These are phyloP conservation scores for Emericellopsis cladophorae DNA, from an alignment of 2,329 filamentous ascomycete genomes.

Conservation along the genomic window DNA sequence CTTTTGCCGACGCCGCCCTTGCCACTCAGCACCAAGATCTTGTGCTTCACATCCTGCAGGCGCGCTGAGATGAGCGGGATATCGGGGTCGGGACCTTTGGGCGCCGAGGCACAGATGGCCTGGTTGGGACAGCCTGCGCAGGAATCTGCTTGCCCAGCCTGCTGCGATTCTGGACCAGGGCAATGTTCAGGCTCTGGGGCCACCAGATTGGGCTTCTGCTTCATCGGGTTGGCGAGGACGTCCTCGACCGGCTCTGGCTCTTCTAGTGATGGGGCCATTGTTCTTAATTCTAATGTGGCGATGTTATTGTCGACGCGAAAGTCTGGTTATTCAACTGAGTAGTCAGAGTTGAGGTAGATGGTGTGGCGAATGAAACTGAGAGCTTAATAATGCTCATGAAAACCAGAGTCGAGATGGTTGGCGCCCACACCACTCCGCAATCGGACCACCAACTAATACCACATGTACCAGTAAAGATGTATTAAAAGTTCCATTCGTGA, in stretches of 20 bases:
- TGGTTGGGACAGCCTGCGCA: constrained; percentile 96
- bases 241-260: constrained; percentile 53
- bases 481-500: no score
- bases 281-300: constrained; percentile 1
- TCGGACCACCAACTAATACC: no score
- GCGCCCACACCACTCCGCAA: no score
- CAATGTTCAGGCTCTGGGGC: constrained; percentile 96
- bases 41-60: constrained; percentile 72
- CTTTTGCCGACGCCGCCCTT: constrained; percentile 97
- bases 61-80: constrained; percentile 78
- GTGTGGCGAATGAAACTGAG: no score
- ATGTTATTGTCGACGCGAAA: no score
- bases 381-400: no score
- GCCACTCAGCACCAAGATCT: constrained; percentile 82
- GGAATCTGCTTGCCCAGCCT: constrained; percentile 61
- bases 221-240: constrained; percentile 63
- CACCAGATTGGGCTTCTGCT: constrained; percentile 70
- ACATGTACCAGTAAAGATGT: no score
- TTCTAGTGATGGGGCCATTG: constrained; percentile 75
- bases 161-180: constrained; percentile 72
- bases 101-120: constrained; percentile 82
- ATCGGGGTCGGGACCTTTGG: constrained; percentile 92
- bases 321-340: no score
- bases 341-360: no score
- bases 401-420: no score